Evolutionary conservation across 2,329 filamentous ascomycete species (phyloP), one percentile per base, ranked within the genome.

Genomic region (Gaeumannomyces tritici): DNA sequence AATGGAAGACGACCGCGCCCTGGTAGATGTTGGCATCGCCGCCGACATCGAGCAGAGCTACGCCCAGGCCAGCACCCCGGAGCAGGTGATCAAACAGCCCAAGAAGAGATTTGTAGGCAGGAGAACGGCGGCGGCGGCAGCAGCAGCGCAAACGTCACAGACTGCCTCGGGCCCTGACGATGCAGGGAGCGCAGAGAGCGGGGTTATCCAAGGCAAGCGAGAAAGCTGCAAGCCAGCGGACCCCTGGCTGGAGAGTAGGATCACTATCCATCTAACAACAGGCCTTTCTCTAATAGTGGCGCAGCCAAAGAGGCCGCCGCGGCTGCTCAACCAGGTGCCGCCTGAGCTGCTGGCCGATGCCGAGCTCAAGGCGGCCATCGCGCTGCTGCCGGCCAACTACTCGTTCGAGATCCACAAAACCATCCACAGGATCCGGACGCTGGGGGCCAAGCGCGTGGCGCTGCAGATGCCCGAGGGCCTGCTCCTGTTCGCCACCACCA

Each of bases 401-500:
- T 93, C 90, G 69, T 99, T 99, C 73, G 95, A 99, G 78, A 92
- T 99, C 62, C 95, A 91, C 73, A 99, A 99, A 78, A 99, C 95
- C 11, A 96, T 99, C 70, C 92, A 98, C 75, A 87, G 93, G 59
- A 93, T 99, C 73, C 89, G 91, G 57, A 89, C 88, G 1, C 86
- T 89, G 11, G 86, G 84, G 11, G 88, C 93, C 1, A 93, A 87
- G 72, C 89, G 88, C 67, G 87, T 99, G 2, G 96, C 93, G 0
- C 81, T 99, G n/a, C 95, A 99, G 75, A 95, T 99, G 81, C 95
- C 95, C 6, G 96, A 99, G 75, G 95, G 95, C 1, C 83, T 99
- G 1, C 84, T 99, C 31, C 80, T 99, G 63, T 99, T 99, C 73
- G 95, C 95, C 27, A 98, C 95, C 29, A 99, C 95, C 47, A 93